Evolutionary conservation across 2,329 filamentous ascomycete species (phyloP).

Genomic region (Podosphaera fusca): DNA sequence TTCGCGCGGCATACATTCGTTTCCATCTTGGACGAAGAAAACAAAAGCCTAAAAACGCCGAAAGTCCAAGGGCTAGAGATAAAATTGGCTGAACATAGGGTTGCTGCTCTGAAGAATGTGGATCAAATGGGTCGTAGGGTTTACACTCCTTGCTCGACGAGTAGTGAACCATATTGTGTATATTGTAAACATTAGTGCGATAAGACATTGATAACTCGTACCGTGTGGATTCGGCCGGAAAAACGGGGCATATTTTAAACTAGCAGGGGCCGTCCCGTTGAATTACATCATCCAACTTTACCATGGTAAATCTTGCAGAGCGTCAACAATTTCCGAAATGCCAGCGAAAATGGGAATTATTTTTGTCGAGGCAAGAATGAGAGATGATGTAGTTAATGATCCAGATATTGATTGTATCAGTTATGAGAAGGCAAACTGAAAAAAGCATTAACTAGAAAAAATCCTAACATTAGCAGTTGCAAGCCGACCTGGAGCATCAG

Average conservation of each 20-base stretch:
- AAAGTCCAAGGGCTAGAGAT: slow-evolving; percentile 44
- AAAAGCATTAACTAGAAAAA: not conserved
- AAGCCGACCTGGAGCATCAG: slow-evolving; percentile 3
- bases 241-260: not conserved
- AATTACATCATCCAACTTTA: not conserved
- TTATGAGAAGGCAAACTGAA: not conserved
- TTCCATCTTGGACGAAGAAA: slow-evolving; percentile 80
- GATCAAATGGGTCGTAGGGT: slow-evolving; percentile 11
- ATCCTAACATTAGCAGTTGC: not conserved
- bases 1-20: slow-evolving; percentile 69
- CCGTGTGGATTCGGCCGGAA: not conserved
- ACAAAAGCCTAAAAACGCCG: slow-evolving; percentile 56
- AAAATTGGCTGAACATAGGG: slow-evolving; percentile 42
- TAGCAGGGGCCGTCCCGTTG: not conserved
- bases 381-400: not conserved
- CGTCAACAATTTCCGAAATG: not conserved
- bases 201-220: not conserved
- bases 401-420: not conserved
- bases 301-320: not conserved
- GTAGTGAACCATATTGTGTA: not conserved
- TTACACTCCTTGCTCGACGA: slow-evolving; percentile 8
- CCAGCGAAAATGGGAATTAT: not conserved
- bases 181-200: not conserved
- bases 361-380: slow-evolving; percentile 1
- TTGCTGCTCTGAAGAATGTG: slow-evolving; percentile 10